Percentiles rank a stretch among this genome's conserved stretches.
phyloP scores from a whole-genome alignment of 495 filamentous ascomycete species.

The Penicillium arizonense region DNA sequence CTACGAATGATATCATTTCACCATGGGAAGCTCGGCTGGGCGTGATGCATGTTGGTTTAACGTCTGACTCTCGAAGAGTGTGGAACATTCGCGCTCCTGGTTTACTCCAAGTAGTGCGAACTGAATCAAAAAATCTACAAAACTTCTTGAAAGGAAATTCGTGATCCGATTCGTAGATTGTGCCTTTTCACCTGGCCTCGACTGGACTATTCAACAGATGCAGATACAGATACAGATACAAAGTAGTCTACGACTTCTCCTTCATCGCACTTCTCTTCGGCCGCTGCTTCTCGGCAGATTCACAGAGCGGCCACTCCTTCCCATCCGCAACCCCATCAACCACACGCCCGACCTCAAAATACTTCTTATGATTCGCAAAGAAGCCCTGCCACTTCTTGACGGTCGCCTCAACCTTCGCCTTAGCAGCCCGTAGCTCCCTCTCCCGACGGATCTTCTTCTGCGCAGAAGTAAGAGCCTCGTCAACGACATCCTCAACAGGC shows the following conservation, averaged over 20 bases:
- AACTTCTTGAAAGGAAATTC: constrained; percentile 20
- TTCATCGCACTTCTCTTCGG: constrained; percentile 35
- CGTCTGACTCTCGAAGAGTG: constrained; percentile 33
- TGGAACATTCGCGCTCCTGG: constrained; percentile 30
- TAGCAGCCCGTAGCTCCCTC: constrained; percentile 47
- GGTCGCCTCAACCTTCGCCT: constrained; percentile 39
- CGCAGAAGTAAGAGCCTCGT: constrained; percentile 42
- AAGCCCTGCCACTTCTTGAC: constrained; percentile 56
- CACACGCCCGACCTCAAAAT: constrained; percentile 70
- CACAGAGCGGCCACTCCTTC: constrained; percentile 48
- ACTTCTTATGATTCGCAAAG: constrained; percentile 75
- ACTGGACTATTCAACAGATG: background rate
- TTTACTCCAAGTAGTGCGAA: constrained; percentile 32
- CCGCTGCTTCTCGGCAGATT: constrained; percentile 40
- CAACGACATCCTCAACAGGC: constrained; percentile 65
- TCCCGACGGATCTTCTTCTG: constrained; percentile 57
- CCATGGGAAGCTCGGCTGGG: constrained; percentile 43
- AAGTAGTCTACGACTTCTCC: constrained; percentile 6
- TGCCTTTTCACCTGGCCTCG: background rate
- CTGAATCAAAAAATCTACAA: constrained; percentile 35
- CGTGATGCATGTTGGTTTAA: constrained; percentile 39
- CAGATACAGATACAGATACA: background rate
- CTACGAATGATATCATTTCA: constrained; percentile 46
- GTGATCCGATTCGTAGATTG: constrained; percentile 2
- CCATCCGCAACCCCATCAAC: constrained; percentile 27